Evolutionary conservation across 1,284 basidiomycete species (phyloP).

Genomic region (Neonothopanus nambi): DNA sequence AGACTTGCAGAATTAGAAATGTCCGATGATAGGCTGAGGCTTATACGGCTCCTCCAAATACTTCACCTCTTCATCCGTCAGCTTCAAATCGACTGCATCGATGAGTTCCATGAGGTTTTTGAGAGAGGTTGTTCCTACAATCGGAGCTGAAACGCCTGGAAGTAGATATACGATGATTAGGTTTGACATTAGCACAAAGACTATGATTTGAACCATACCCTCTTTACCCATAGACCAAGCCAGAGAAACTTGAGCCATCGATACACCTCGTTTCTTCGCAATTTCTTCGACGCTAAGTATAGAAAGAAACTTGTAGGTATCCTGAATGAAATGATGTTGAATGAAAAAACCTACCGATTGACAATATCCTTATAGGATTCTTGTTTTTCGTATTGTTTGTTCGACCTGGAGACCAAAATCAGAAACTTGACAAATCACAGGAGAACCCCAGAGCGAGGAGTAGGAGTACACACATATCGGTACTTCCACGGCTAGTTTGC

Average conservation of each 20-base stretch:
- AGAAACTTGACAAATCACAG: too few species aligned
- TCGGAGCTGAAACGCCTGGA: neutral
- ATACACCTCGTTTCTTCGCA: conserved; percentile 1
- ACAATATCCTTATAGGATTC: neutral
- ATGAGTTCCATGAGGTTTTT: conserved; percentile 8
- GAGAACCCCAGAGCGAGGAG: too few species aligned
- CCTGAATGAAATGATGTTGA: too few species aligned
- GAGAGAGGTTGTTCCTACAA: conserved; percentile 3
- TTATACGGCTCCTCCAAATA: conserved; percentile 5
- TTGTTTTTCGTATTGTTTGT: neutral
- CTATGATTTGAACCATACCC: too few species aligned
- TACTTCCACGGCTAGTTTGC: conserved; percentile 33
- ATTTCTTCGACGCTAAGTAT: conserved; percentile 9
- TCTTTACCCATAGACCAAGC: too few species aligned
- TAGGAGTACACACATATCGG: conserved; percentile 29
- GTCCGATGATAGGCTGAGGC: neutral
- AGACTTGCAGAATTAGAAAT: neutral
- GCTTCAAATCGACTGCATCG: conserved; percentile 2
- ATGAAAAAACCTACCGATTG: too few species aligned
- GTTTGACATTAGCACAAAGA: too few species aligned
- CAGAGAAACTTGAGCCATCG: conserved; percentile 10
- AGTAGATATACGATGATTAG: too few species aligned
- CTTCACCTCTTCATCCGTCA: conserved; percentile 4
- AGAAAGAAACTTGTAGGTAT: too few species aligned
- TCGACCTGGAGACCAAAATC: too few species aligned